Evolutionary conservation across 2,329 filamentous ascomycete species (phyloP), one percentile per base, ranked within the genome.

Genomic region (Venturia asperata): DNA sequence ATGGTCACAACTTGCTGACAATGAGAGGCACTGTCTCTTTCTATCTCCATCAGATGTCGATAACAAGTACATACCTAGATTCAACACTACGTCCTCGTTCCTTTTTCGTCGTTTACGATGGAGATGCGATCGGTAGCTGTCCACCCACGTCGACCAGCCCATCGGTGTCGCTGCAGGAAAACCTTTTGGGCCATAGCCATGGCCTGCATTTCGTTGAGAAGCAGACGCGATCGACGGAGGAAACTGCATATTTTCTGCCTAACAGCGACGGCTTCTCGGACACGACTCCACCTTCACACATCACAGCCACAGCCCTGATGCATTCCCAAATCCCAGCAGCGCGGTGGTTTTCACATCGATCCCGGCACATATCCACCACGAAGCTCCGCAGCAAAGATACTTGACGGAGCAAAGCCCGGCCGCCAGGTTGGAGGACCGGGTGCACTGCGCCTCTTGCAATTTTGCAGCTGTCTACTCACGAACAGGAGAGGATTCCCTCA

Each of bases 151-250:
- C 7, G n/a, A 58, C 52, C 52, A 58, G 30, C 19, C 52, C 9
- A 15, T 58, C 52, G 52, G 52, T 58, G n/a, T 19, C 15, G 17
- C 52, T 58, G 52, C 52, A 58, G 30, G 52, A 58, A 13, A n/a
- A n/a, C 52, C 52, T 37, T 58, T 58, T 21, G 30, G 30, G 27
- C 15, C 21, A 5, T 58, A 27, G 21, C 30, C 10, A 24, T 21
- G 52, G 30, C 30, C 52, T 17, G 27, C 30, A 19, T 11, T 19
- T 34, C 30, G n/a, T 7, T n/a, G 37, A 37, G 3, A 58, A 34
- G 52, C 52, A 58, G 52, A 58, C 19, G 27, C 17, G 30, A 58
- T 58, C 27, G 52, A 58, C 52, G 13, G 30, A 58, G 30, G 52
- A 58, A 37, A 58, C 27, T 58, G 24, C 49, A 56, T 56, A 24